Base-by-base conservation (phyloP, 371 early-diverging fungal genomes). In the Smittium culicis region DNA sequence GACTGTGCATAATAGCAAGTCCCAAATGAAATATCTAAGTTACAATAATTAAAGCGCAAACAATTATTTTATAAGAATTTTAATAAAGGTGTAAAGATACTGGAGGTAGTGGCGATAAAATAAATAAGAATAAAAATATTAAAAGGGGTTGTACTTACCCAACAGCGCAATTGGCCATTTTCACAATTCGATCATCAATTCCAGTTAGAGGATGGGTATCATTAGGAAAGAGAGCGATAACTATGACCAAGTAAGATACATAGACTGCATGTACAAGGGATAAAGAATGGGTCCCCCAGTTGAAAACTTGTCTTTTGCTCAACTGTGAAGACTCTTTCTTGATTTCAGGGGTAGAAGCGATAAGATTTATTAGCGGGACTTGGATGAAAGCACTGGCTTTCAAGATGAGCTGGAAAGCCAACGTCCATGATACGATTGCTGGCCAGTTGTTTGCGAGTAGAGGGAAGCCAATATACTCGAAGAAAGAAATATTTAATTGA, bases 11-110 rank as follows among this genome's bases (percentile, higher is more conserved):
- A 86, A 77, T 60, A 85, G 66, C 0, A 85, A 81, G 77, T 96
- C 96, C 94, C 94, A 96, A 59, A 92, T 66, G 76, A 95, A 95
- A 77, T 93, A 95, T 11, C 92, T 88, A 79, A 35, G n/a, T 35
- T 1, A 31, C 65, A 14, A 5, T 20, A 45, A n/a, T n/a, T n/a
- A n/a, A n/a, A n/a, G n/a, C n/a, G n/a, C n/a, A n/a, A n/a, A n/a
- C n/a, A n/a, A n/a, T n/a, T n/a, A n/a, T n/a, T n/a, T n/a, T n/a
- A n/a, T n/a, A n/a, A n/a, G n/a, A n/a, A n/a, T n/a, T n/a, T n/a
- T n/a, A n/a, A n/a, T n/a, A n/a, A n/a, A n/a, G n/a, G n/a, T n/a
- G n/a, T n/a, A n/a, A n/a, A n/a, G n/a, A n/a, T n/a, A n/a, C n/a
- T n/a, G n/a, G n/a, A n/a, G n/a, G n/a, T n/a, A n/a, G n/a, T n/a